These are phyloP conservation scores for Ogataea pilisensis DNA, from an alignment of 805 yeast species.

Conservation along the genomic window DNA sequence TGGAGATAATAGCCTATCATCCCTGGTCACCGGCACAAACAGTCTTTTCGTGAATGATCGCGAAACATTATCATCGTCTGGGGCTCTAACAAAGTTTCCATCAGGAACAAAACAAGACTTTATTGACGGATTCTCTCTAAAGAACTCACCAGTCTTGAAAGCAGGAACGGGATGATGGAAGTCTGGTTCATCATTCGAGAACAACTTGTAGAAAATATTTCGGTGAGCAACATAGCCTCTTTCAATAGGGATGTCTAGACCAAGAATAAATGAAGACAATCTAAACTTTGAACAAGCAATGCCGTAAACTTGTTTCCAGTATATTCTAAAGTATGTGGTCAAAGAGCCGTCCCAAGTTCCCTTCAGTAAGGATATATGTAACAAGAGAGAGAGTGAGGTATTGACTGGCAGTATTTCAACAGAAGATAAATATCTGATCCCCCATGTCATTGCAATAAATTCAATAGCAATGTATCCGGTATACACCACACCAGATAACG, in stretches of 20 bases:
- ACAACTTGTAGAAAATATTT: constrained; percentile 39
- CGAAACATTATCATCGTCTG: constrained; percentile 74
- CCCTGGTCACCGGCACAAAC: constrained; percentile 80
- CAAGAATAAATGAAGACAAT: constrained; percentile 76
- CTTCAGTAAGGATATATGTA: not conserved
- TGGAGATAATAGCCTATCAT: constrained; percentile 56
- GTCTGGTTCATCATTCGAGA: constrained; percentile 32
- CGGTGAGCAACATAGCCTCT: constrained; percentile 66
- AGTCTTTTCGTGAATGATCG: constrained; percentile 58
- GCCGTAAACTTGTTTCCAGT: constrained; percentile 59
- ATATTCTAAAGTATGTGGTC: constrained; percentile 15
- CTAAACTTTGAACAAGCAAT: constrained; percentile 55
- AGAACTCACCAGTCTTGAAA: constrained; percentile 40
- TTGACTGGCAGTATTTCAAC: constrained; percentile 24
- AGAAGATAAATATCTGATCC: constrained; percentile 36
- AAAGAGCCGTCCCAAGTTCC: constrained; percentile 23
- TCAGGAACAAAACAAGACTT: constrained; percentile 69
- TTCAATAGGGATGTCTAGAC: constrained; percentile 57
- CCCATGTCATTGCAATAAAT: constrained; percentile 61
- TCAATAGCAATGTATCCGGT: constrained; percentile 69
- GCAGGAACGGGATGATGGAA: constrained; percentile 52
- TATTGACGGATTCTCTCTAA: constrained; percentile 37
- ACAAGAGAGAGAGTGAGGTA: not conserved
- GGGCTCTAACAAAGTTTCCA: constrained; percentile 83
- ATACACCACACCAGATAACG: constrained; percentile 70